Evolutionary conservation across 164 flowering plant genomes (phyloP), one percentile per base, ranked within the genome.

Genomic region (Liriodendron chinense): DNA sequence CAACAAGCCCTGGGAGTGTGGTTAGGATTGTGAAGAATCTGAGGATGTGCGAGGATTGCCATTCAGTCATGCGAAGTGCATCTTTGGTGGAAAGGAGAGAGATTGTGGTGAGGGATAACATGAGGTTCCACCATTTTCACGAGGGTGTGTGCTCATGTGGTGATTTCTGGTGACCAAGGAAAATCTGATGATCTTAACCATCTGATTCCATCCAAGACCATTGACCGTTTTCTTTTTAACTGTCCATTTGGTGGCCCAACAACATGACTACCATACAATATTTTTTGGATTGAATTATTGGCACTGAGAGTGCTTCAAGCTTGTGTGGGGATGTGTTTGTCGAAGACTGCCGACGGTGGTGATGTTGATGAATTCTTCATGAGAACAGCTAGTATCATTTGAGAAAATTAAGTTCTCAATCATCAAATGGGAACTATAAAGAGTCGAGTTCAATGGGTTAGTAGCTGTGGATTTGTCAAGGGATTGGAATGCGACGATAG

Each of bases 41-140:
- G 14, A 56, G 82, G 57, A 70, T 80, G 23, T 80, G 82, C 26
- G 82, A 80, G 34, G 82, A 80, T 71, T 80, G 82, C 57, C 79
- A 80, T 43, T 48, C 22, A 7, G 63, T 80, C 25, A 77, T 80
- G 77, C 28, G 83, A 12, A 75, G 72, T 25, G 80, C 76, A 12
- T 80, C 83, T 65, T 65, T 24, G 18, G 20, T 77, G 21, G 57
- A n/a, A 68, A 50, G 22, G 22, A 70, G 83, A 56, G 75, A 74
- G 65, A 80, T 77, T 68, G 65, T 75, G 6, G 77, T 77, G 70
- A 77, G 80, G 72, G 80, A 74, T 53, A 80, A 80, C 69, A 70
- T 75, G 78, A 70, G 80, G 22, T 77, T 80, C 73, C 78, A 77
- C 71, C 83, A 71, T 72, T 75, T 80, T 64, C 59, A n/a, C 1